Evolutionary conservation across 1,284 basidiomycete genomes (phyloP).

Genomic region (Pulveroboletus sp.): DNA sequence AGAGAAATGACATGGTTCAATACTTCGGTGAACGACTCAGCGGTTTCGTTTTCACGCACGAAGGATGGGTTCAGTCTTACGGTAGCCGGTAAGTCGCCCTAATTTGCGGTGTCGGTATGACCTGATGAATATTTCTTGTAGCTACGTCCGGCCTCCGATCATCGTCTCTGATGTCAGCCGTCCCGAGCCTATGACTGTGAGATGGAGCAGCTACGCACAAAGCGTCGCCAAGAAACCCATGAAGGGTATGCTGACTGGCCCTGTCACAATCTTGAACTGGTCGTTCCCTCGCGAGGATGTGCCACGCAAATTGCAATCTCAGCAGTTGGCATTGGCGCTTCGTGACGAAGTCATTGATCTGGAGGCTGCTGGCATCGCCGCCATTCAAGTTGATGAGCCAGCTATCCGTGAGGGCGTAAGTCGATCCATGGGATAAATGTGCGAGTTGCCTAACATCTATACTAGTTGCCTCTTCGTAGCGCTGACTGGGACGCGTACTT

Average conservation of each 20-base stretch:
- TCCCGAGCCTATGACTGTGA: constrained; percentile 91
- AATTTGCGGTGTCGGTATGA: not conserved
- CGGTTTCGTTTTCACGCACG: constrained; percentile 98
- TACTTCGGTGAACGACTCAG: constrained; percentile 98
- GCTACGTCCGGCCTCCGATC: constrained; percentile 98
- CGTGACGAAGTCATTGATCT: constrained; percentile 98
- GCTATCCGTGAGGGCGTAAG: constrained; percentile 97
- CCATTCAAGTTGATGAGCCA: constrained; percentile 99
- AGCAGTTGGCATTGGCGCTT: constrained; percentile 97
- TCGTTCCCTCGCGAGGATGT: constrained; percentile 99
- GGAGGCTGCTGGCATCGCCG: constrained; percentile 95
- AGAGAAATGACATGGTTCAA: constrained; percentile 99
- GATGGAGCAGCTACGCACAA: constrained; percentile 97
- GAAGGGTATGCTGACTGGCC: constrained; percentile 99
- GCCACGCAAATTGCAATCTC: constrained; percentile 94
- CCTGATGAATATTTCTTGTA: constrained; percentile 41
- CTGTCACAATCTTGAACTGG: constrained; percentile 99
- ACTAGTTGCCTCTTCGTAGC: constrained; percentile 84
- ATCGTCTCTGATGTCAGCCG: constrained; percentile 98
- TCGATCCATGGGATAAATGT: constrained; percentile 11
- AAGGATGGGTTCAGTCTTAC: constrained; percentile 99
- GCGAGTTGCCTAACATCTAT: constrained; percentile 16
- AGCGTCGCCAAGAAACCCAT: constrained; percentile 91
- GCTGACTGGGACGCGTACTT: constrained; percentile 95
- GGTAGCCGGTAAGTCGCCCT: constrained; percentile 67